Evolutionary conservation across 768 basidiomycete species (phyloP), one percentile per base, ranked within the genome.

Genomic region (Mycena amicta): DNA sequence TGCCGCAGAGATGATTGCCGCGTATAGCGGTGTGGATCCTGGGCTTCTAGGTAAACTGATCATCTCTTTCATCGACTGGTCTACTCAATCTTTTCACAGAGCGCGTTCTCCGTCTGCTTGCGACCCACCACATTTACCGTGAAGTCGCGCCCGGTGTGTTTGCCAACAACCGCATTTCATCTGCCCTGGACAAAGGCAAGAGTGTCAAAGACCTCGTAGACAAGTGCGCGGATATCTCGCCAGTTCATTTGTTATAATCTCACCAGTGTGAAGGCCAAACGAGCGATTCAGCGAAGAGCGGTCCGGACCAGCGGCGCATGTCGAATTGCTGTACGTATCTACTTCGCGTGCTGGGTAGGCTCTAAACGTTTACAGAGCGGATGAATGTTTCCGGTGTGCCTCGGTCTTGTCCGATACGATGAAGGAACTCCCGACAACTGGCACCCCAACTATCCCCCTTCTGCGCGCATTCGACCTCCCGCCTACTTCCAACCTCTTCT

Each of bases 91-190:
- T n/a, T n/a, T n/a, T n/a, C 33, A 37, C 33, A 49, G 47, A 8
- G 13, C 67, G 70, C n/a, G 49, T 66, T 43, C 60, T 73, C 4
- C 67, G 72, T 12, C 57, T 65, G 13, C 67, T 72, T 23, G 69
- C 71, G 15, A 64, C 67, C 0, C 60, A 65, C 37, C 69, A 72
- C 46, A 62, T 72, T 40, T 72, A 70, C 59, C 39, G 26, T 26
- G 72, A 74, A 49, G 57, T 67, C 33, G 59, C 27, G 5, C 68
- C 68, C 2, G 54, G 69, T 45, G 62, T 66, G 3, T 74, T 68
- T 47, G 57, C 67, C 12, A 64, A 68, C 54, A 74, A 70, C 56
- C 66, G 68, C 16, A 56, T 64, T 15, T 70, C 71, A 4, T 56
- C 64, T 0, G 12, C 57, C 2, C 46, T 72, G 8, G 71, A 70